Base-by-base conservation (phyloP, 23 red algal genomes). In the Gracilariopsis chorda region DNA sequence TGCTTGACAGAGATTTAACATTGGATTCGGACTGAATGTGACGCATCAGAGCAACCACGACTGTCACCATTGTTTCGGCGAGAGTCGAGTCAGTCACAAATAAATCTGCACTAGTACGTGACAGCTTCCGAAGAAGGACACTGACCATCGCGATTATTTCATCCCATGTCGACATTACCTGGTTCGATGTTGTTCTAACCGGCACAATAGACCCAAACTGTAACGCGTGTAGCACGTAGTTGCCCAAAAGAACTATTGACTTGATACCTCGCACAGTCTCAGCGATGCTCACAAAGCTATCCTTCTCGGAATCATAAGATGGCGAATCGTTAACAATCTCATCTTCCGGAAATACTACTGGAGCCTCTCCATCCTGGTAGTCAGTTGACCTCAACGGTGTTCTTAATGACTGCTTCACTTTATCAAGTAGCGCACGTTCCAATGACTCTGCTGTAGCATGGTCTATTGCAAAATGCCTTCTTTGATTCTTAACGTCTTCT, bases 151-250 rank as follows among this genome's bases (percentile, higher is more conserved):
- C 24, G 13, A 53, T 78, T 2, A 89, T 34, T 73, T 44, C 51
- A 19, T 36, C 40, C 2, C 42, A 4, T 6, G 48, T 13, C n/a
- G 20, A 46, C 16, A 2, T 63, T 62, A 3, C 69, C n/a, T 61
- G 40, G 3, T 30, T 14, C 12, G 3, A 8, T 21, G 27, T 30
- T 9, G 60, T 52, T 29, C 11, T 45, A 16, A 27, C 29, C 45
- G 51, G 14, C 42, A 70, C 41, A 1, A 89, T 78, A 21, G 44
- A 12, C 10, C 85, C 85, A 30, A 56, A 52, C 35, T 48, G 29
- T 9, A 89, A 45, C 4, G 68, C 85, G 35, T 89, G 49, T 20
- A 77, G 23, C 24, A 89, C 40, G 42, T 89, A 89, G 69, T 62
- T 89, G 24, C 85, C 41, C 2, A 89, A 5, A n/a, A 89, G 25